A percentile compares a stretch with the other conserved stretches of the same genome.
These are phyloP conservation scores for Colletotrichum brevisporum DNA, from an alignment of 2,329 filamentous ascomycete genomes.

Conservation along the genomic window DNA sequence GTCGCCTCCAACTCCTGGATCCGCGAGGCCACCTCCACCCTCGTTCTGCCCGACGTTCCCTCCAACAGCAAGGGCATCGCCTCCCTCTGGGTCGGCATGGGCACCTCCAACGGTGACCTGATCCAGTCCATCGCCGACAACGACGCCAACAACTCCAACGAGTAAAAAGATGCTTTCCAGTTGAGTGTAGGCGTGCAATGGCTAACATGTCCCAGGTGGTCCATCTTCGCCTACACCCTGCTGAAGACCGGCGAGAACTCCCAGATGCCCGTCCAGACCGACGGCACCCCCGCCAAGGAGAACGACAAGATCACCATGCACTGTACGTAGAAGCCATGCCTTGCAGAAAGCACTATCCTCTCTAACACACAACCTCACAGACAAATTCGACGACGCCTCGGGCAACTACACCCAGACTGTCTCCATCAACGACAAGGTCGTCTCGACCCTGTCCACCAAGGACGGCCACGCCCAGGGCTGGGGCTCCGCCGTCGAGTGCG, in stretches of 20 bases:
- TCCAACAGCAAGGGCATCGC: conserved; percentile 53
- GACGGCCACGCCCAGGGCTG: conserved; percentile 58
- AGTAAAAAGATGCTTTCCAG: not conserved
- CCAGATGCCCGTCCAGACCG: conserved; percentile 32
- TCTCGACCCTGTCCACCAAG: conserved; percentile 61
- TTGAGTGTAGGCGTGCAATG: not conserved
- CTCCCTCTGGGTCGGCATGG: conserved; percentile 64
- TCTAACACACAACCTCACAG: not conserved
- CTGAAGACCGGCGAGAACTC: conserved; percentile 47
- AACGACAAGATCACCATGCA: conserved; percentile 38
- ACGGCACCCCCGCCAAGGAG: conserved; percentile 26
- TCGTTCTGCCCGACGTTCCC: conserved; percentile 56
- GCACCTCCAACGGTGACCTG: conserved; percentile 60
- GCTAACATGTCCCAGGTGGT: conserved; percentile 49
- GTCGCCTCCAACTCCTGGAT: conserved; percentile 57
- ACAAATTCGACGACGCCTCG: conserved; percentile 35
- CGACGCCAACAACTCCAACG: conserved; percentile 22
- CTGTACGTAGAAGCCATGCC: not conserved
- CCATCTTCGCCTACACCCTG: conserved; percentile 59
- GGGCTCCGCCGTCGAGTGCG: conserved; percentile 69
- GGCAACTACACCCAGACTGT: conserved; percentile 37
- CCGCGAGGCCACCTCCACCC: conserved; percentile 58
- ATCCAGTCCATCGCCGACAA: conserved; percentile 63
- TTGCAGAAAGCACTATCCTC: not conserved
- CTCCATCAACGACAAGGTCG: conserved; percentile 42